Percentiles rank a stretch among this genome's conserved stretches.
Conservation (phyloP, 805 yeast species). For the Sugiyamaella americana region DNA sequence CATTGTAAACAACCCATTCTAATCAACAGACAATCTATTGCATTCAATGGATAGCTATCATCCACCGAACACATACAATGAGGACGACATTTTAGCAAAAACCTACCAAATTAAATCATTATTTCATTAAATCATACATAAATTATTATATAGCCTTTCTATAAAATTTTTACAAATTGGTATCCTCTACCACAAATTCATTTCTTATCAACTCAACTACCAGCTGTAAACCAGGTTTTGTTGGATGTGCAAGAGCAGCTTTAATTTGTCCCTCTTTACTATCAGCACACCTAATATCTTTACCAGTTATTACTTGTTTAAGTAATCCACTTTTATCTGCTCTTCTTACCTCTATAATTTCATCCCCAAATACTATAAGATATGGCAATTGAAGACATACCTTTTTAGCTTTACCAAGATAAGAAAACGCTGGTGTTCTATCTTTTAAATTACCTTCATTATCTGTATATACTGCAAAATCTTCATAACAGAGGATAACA, state of each 20-base stretch:
- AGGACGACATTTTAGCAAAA: too few species aligned
- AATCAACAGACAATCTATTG: too few species aligned
- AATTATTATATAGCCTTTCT: too few species aligned
- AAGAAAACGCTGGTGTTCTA: conserved; percentile 21
- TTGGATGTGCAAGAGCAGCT: conserved; percentile 59
- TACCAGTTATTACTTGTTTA: conserved; percentile 67
- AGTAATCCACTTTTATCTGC: conserved; percentile 39
- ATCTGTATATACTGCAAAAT: conserved; percentile 62
- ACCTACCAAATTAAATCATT: too few species aligned
- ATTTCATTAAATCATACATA: too few species aligned
- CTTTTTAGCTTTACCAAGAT: conserved; percentile 29
- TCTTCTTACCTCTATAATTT: conserved; percentile 64
- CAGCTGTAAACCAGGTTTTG: conserved; percentile 54
- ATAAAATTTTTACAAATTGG: too few species aligned
- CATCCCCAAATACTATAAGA: conserved; percentile 53
- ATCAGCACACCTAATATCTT: conserved; percentile 48
- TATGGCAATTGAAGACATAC: conserved; percentile 43
- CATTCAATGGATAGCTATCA: too few species aligned
- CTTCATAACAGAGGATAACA: conserved; percentile 60
- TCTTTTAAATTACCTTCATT: conserved; percentile 34
- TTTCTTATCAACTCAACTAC: conserved; percentile 37
- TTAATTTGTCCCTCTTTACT: conserved; percentile 35
- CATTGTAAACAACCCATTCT: too few species aligned
- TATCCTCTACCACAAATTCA: conserved; percentile 28
- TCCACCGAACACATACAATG: too few species aligned